These are phyloP conservation scores for Blastobotrys arbuscula DNA, from an alignment of 1,139 yeast species.

Conservation along the genomic window DNA sequence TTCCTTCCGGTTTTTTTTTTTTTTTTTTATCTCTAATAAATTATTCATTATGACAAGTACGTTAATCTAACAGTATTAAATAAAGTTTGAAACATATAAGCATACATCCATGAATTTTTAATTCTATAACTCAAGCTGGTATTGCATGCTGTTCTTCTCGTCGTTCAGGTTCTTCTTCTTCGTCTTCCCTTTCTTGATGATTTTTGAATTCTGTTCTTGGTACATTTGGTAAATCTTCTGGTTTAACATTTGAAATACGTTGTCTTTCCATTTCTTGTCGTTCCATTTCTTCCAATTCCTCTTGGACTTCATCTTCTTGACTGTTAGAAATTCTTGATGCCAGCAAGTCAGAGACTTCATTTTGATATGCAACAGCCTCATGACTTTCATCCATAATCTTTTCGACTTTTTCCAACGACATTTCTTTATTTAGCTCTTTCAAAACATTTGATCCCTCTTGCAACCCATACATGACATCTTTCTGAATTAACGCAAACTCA, in stretches of 20 bases:
- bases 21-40: too few species aligned
- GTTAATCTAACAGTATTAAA: too few species aligned
- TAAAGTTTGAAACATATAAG: background rate
- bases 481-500: slow-evolving; percentile 84
- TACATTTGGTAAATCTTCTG: background rate
- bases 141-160: slow-evolving; percentile 14
- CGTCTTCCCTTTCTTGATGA: slow-evolving; percentile 26
- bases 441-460: slow-evolving; percentile 74
- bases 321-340: slow-evolving; percentile 44
- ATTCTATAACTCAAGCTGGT: slow-evolving; percentile 5
- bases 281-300: slow-evolving; percentile 51
- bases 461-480: slow-evolving; percentile 74
- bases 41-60: too few species aligned
- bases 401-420: slow-evolving; percentile 76
- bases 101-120: too few species aligned
- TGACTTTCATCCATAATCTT: slow-evolving; percentile 76
- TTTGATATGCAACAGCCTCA: slow-evolving; percentile 74
- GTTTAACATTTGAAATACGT: slow-evolving; percentile 5
- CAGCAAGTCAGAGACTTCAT: slow-evolving; percentile 43
- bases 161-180: slow-evolving; percentile 20
- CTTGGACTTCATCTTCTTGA: slow-evolving; percentile 64
- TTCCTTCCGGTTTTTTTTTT: too few species aligned
- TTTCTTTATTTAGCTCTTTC: slow-evolving; percentile 66
- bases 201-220: slow-evolving; percentile 18
- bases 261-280: slow-evolving; percentile 34